Percentiles rank a stretch among this genome's conserved stretches.
phyloP scores from a whole-genome alignment of 371 early-diverging fungal genomes.

The Rhizopus stolonifer region DNA sequence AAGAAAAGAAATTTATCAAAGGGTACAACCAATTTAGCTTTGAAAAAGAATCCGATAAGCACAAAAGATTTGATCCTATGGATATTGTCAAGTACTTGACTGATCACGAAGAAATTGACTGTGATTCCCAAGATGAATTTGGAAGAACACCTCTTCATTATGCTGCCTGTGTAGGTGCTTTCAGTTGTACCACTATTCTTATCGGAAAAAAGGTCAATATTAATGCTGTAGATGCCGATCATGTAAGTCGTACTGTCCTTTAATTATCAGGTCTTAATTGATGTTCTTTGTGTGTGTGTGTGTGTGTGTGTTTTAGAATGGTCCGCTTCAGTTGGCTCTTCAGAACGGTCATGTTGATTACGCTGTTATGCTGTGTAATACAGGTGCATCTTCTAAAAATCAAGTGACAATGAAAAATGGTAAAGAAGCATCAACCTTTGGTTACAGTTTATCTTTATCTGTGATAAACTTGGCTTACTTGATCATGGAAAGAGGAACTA shows the following conservation, averaged over 20 bases:
- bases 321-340: slow-evolving; percentile 51
- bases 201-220: slow-evolving; percentile 32
- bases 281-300: no score
- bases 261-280: background rate
- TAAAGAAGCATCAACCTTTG: slow-evolving; percentile 30
- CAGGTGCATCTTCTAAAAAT: slow-evolving; percentile 34
- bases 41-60: background rate
- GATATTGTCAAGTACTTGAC: slow-evolving; percentile 52
- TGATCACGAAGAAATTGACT: slow-evolving; percentile 13
- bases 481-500: slow-evolving; percentile 41
- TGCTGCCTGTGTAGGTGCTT: slow-evolving; percentile 58
- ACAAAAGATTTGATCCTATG: slow-evolving; percentile 51
- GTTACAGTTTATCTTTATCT: slow-evolving; percentile 37
- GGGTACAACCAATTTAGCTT: slow-evolving; percentile 5
- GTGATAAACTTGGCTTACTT: slow-evolving; percentile 58
- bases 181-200: slow-evolving; percentile 51
- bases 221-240: slow-evolving; percentile 48
- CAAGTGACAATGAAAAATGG: slow-evolving; percentile 37
- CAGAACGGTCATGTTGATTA: slow-evolving; percentile 53
- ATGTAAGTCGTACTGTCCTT: slow-evolving; percentile 22
- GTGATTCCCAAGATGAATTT: slow-evolving; percentile 36
- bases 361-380: slow-evolving; percentile 51
- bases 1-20: slow-evolving; percentile 8
- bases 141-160: slow-evolving; percentile 63
- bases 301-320: slow-evolving; percentile 28